phyloP scores from a whole-genome alignment of 805 yeast species.

The Saturnispora ahearnii region DNA sequence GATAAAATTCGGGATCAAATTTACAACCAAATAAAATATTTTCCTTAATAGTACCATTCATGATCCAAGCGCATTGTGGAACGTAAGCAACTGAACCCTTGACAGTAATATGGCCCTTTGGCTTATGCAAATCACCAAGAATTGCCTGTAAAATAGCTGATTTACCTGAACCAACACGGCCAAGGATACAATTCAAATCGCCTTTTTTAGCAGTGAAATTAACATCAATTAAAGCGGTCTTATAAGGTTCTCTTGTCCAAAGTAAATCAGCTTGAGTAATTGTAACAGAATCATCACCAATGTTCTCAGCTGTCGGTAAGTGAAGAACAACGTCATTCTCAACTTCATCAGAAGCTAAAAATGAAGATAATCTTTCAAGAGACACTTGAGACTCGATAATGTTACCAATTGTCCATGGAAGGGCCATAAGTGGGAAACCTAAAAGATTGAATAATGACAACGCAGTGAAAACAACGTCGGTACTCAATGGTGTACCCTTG shows the following conservation, averaged over 20 bases:
- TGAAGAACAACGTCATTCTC: conserved; percentile 58
- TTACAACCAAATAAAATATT: conserved; percentile 86
- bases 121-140: conserved; percentile 40
- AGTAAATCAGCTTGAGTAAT: conserved; percentile 62
- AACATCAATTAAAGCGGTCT: conserved; percentile 42
- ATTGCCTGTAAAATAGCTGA: conserved; percentile 47
- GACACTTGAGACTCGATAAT: conserved; percentile 88
- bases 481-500: conserved; percentile 56
- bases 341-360: conserved; percentile 67
- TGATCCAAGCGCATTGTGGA: conserved; percentile 85
- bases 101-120: conserved; percentile 28
- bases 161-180: conserved; percentile 63
- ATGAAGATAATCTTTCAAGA: conserved; percentile 60
- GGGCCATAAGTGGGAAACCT: conserved; percentile 82
- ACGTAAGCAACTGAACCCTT: conserved; percentile 50
- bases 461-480: conserved; percentile 91
- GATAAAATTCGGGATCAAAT: conserved; percentile 74
- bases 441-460: conserved; percentile 79
- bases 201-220: conserved; percentile 45
- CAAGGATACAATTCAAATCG: conserved; percentile 50
- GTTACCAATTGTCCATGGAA: conserved; percentile 84
- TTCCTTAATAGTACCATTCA: conserved; percentile 88
- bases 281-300: conserved; percentile 61
- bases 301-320: conserved; percentile 35
- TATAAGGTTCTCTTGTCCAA: conserved; percentile 70